Conservation (phyloP, 2,329 filamentous ascomycete genomes). For the Lachnellula cervina region DNA sequence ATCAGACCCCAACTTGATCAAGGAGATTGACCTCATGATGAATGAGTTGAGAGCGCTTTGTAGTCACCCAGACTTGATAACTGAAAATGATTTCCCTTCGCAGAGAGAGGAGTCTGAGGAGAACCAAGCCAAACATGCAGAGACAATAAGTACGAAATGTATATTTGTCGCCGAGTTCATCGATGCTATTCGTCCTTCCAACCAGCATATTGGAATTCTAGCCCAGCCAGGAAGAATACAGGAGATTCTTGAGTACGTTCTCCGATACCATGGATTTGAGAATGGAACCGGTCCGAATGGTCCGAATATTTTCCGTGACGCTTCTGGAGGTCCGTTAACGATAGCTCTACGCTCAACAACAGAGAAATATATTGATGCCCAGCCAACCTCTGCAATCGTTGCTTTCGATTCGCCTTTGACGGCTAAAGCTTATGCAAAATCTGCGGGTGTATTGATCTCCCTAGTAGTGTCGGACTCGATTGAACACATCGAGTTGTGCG, state of each 20-base stretch:
- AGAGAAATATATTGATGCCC: slow-evolving; percentile 7
- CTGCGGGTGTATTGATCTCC: slow-evolving; percentile 20
- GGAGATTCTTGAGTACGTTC: slow-evolving; percentile 47
- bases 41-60: slow-evolving; percentile 48
- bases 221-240: slow-evolving; percentile 46
- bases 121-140: slow-evolving; percentile 46
- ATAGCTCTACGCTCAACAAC: slow-evolving; percentile 26
- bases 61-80: slow-evolving; percentile 50
- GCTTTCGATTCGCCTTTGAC: background rate
- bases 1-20: slow-evolving; percentile 38
- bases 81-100: slow-evolving; percentile 37
- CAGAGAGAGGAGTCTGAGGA: slow-evolving; percentile 37
- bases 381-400: slow-evolving; percentile 14
- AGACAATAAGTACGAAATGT: slow-evolving; percentile 55
- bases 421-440: background rate
- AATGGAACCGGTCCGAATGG: slow-evolving; percentile 24
- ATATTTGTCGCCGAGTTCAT: slow-evolving; percentile 55
- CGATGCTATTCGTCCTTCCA: slow-evolving; percentile 37
- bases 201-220: slow-evolving; percentile 49
- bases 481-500: slow-evolving; percentile 30
- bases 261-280: slow-evolving; percentile 37
- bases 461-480: slow-evolving; percentile 26
- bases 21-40: slow-evolving; percentile 48
- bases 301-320: slow-evolving; percentile 27
- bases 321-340: slow-evolving; percentile 13